Conservation (phyloP, 768 basidiomycete species). For the Mycena sanguinolenta region DNA sequence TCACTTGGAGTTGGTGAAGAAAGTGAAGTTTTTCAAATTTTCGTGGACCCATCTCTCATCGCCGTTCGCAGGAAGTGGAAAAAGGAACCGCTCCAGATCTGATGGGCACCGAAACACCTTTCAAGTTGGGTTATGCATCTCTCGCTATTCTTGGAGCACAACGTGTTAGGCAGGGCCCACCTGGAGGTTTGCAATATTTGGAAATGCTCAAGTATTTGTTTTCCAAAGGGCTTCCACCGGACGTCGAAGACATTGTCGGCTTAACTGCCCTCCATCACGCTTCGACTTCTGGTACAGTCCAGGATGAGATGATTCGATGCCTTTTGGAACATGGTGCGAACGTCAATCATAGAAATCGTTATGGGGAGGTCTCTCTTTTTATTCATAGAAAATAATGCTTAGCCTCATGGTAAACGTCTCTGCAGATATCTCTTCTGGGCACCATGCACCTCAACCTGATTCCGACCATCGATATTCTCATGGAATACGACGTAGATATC, state of each 20-base stretch:
- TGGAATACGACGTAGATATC: constrained; percentile 64
- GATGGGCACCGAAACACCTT: constrained; percentile 56
- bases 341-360: constrained; percentile 62
- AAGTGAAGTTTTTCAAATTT: too few relatives aligned
- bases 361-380: constrained; percentile 55
- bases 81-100: constrained; percentile 53
- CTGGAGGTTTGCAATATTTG: constrained; percentile 42
- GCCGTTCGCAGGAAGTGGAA: constrained; percentile 42
- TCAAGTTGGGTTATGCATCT: constrained; percentile 57
- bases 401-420: not conserved
- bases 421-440: constrained; percentile 27
- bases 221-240: constrained; percentile 53
- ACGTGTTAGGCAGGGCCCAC: constrained; percentile 49
- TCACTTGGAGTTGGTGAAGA: constrained; percentile 34
- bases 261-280: constrained; percentile 65
- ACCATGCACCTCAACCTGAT: constrained; percentile 42
- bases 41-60: not conserved
- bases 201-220: constrained; percentile 59
- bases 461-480: constrained; percentile 55
- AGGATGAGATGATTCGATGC: constrained; percentile 49
- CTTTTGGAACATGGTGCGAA: constrained; percentile 64
- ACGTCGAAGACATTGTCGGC: constrained; percentile 60
- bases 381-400: too few relatives aligned
- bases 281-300: constrained; percentile 45
- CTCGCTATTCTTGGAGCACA: constrained; percentile 58